These are phyloP conservation scores for Trichoderma atroviride DNA, from an alignment of 2,329 filamentous ascomycete genomes.

Conservation along the genomic window DNA sequence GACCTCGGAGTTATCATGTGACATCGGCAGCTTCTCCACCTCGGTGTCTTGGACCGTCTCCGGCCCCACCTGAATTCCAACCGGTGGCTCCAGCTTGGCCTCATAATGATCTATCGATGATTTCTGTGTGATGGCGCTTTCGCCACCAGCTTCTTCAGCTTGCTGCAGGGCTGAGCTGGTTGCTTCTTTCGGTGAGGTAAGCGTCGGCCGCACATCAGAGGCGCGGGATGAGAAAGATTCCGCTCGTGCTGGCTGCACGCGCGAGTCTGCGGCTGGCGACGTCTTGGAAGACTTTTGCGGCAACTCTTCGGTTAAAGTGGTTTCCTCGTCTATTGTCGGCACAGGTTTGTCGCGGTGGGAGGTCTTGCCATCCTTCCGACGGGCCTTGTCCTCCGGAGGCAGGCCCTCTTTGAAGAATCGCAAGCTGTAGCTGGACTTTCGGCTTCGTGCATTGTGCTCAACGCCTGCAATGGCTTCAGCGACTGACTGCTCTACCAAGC, in stretches of 20 bases:
- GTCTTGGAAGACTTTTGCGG: background rate
- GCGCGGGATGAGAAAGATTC: slow-evolving; percentile 10
- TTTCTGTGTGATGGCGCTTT: slow-evolving; percentile 25
- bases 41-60: slow-evolving; percentile 32
- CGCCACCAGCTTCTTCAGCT: slow-evolving; percentile 10
- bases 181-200: slow-evolving; percentile 8
- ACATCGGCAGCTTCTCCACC: slow-evolving; percentile 42
- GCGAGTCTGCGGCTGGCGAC: background rate
- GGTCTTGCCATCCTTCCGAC: slow-evolving; percentile 52
- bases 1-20: slow-evolving; percentile 44
- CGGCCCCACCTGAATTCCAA: slow-evolving; percentile 33
- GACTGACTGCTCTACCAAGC: slow-evolving; percentile 67
- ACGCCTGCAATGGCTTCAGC: slow-evolving; percentile 62
- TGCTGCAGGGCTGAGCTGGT: background rate
- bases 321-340: slow-evolving; percentile 41
- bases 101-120: slow-evolving; percentile 31
- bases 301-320: slow-evolving; percentile 5
- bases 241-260: slow-evolving; percentile 2
- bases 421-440: slow-evolving; percentile 68
- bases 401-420: slow-evolving; percentile 69
- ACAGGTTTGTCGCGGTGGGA: slow-evolving; percentile 47
- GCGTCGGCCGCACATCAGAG: background rate
- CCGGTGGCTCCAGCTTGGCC: slow-evolving; percentile 27
- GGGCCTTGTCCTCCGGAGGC: slow-evolving; percentile 59
- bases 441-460: slow-evolving; percentile 66